Evolutionary conservation across 2,329 filamentous ascomycete genomes (phyloP).

Genomic region (Penicillium sp.): DNA sequence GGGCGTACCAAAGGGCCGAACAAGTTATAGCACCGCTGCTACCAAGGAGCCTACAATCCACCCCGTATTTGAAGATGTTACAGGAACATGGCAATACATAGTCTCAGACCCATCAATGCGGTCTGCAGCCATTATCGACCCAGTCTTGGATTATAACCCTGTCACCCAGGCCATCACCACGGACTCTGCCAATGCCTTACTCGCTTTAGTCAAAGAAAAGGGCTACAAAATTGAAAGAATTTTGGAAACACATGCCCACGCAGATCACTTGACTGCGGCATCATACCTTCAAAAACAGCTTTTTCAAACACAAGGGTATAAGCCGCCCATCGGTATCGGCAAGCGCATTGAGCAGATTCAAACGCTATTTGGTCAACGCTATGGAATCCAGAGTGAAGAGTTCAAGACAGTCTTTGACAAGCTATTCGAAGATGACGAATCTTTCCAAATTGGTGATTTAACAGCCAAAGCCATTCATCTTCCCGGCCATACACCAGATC

Average conservation of each 20-base stretch:
- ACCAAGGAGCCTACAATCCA: constrained; percentile 27
- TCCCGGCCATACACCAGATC: constrained; percentile 64
- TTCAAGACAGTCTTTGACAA: constrained; percentile 53
- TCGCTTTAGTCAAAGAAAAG: constrained; percentile 46
- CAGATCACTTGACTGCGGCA: constrained; percentile 59
- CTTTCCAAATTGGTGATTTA: constrained; percentile 54
- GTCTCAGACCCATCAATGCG: constrained; percentile 55
- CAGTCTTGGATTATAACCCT: constrained; percentile 60
- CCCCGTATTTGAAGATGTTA: constrained; percentile 39
- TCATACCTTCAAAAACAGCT: constrained; percentile 57
- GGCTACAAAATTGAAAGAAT: constrained; percentile 54
- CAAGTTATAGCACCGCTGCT: constrained; percentile 10
- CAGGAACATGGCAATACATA: constrained; percentile 63
- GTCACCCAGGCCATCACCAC: constrained; percentile 50
- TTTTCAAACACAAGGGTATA: constrained; percentile 30
- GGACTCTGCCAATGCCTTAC: constrained; percentile 52
- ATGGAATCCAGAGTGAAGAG: constrained; percentile 49
- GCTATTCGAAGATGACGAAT: constrained; percentile 58
- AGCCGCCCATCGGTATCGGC: constrained; percentile 57
- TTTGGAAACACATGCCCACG: constrained; percentile 59
- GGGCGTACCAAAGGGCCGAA: background rate
- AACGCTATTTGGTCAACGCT: constrained; percentile 51
- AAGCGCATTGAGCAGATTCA: constrained; percentile 59
- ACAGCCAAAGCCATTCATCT: constrained; percentile 55
- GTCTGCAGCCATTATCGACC: constrained; percentile 60